Evolutionary conservation across 2,329 filamentous ascomycete species (phyloP).

Genomic region (Pseudocercospora vitis): DNA sequence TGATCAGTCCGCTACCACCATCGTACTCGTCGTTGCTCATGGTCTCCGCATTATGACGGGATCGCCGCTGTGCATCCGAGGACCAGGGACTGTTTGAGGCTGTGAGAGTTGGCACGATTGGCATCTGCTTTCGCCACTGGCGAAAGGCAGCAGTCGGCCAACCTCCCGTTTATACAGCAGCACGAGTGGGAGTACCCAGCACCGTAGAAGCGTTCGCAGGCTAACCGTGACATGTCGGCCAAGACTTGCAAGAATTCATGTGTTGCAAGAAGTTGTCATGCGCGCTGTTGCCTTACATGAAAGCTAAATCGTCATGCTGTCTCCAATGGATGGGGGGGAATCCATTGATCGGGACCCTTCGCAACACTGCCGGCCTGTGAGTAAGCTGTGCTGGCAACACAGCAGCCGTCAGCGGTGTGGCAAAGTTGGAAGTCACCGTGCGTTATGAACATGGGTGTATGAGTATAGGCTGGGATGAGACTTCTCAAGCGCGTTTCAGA

Average conservation of each 20-base stretch:
- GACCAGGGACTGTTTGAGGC: slow-evolving; percentile 1
- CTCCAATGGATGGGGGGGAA: slow-evolving; percentile 11
- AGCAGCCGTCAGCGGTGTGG: slow-evolving; percentile 19
- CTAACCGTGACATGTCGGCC: slow-evolving; percentile 8
- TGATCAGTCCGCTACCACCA: neutral
- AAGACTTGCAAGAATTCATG: slow-evolving; percentile 9
- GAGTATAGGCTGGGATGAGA: slow-evolving; percentile 16
- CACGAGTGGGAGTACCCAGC: neutral
- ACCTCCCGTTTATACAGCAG: neutral
- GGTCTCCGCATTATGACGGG: slow-evolving; percentile 2
- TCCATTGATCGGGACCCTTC: neutral
- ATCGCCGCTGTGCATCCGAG: slow-evolving; percentile 2
- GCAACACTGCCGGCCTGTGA: slow-evolving; percentile 9
- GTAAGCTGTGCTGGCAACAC: slow-evolving; percentile 20
- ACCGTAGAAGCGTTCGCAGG: neutral
- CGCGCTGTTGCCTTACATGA: slow-evolving; percentile 3
- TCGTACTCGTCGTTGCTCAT: neutral
- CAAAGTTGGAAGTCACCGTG: slow-evolving; percentile 13
- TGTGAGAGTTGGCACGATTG: slow-evolving; percentile 1
- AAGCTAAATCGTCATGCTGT: slow-evolving; percentile 6
- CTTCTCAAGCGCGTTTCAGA: slow-evolving; percentile 23
- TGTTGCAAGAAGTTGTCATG: slow-evolving; percentile 13
- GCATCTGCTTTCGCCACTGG: neutral
- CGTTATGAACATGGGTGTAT: slow-evolving; percentile 15
- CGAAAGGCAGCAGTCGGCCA: slow-evolving; percentile 6